Evolutionary conservation across 129 eudicot species (phyloP).

Genomic region (Artemisia tridentata): DNA sequence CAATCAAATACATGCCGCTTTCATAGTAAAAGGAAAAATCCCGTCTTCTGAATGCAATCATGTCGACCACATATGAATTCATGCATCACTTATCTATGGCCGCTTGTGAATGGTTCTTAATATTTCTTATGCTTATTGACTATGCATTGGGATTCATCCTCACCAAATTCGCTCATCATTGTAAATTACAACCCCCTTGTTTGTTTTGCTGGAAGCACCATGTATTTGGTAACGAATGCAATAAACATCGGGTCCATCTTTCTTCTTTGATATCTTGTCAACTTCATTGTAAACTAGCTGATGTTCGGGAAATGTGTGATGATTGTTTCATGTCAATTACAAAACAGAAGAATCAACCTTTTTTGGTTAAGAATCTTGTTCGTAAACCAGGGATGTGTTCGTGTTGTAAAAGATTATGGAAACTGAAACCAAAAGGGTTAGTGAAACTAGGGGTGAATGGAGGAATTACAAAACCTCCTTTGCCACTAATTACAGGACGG

Average conservation of each 20-base stretch:
- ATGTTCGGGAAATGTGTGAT: slow-evolving; percentile 64
- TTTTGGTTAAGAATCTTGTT: slow-evolving; percentile 30
- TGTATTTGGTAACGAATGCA: slow-evolving; percentile 54
- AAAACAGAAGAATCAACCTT: slow-evolving; percentile 36
- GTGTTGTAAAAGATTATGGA: slow-evolving; percentile 65
- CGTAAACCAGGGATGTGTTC: slow-evolving; percentile 56
- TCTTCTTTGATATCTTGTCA: slow-evolving; percentile 61
- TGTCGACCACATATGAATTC: slow-evolving; percentile 54
- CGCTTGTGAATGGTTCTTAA: slow-evolving; percentile 82
- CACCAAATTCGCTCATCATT: slow-evolving; percentile 62
- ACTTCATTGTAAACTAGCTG: slow-evolving; percentile 62
- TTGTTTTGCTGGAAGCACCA: slow-evolving; percentile 67
- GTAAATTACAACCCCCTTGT: slow-evolving; percentile 71
- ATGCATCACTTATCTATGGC: slow-evolving; percentile 54
- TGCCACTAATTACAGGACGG: slow-evolving; percentile 53
- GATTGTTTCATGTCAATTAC: slow-evolving; percentile 68
- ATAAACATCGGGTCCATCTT: slow-evolving; percentile 52
- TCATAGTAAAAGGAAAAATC: slow-evolving; percentile 14
- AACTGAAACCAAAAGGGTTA: slow-evolving; percentile 46
- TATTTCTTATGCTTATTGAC: slow-evolving; percentile 65
- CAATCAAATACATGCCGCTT: slow-evolving; percentile 39
- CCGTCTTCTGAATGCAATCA: slow-evolving; percentile 26
- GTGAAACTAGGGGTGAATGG: slow-evolving; percentile 46
- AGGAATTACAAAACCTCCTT: slow-evolving; percentile 64
- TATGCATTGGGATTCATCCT: slow-evolving; percentile 63